Percentiles rank a stretch among this genome's conserved stretches.
Evolutionary conservation across 202 grass and related monocot species (phyloP).

Genomic region (Digitaria exilis): DNA sequence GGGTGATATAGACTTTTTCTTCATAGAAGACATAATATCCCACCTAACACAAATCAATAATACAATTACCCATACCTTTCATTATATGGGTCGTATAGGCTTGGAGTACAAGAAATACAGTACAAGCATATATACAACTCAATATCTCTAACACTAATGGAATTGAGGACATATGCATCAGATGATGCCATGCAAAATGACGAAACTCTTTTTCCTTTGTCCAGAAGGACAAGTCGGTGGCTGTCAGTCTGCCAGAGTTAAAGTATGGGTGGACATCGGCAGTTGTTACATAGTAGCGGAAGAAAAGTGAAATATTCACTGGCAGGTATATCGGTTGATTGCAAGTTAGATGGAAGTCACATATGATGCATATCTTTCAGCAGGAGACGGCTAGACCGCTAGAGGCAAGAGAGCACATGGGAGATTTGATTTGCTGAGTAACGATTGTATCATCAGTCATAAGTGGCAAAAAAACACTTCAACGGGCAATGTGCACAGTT

Average conservation of each 20-base stretch:
- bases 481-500: neutral
- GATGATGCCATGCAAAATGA: neutral
- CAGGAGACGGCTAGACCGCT: too few species aligned
- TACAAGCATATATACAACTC: too few species aligned
- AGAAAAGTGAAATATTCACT: neutral
- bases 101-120: too few species aligned
- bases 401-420: neutral
- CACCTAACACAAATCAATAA: conserved; percentile 13
- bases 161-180: neutral
- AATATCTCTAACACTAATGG: too few species aligned
- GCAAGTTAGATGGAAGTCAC: too few species aligned
- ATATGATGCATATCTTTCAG: too few species aligned
- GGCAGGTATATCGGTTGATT: too few species aligned
- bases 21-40: neutral
- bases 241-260: neutral
- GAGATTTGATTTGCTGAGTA: neutral
- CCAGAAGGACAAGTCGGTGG: neutral
- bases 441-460: neutral
- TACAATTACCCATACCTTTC: conserved; percentile 24
- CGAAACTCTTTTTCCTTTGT: neutral
- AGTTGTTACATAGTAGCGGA: neutral
- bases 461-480: neutral
- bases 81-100: too few species aligned
- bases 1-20: neutral
- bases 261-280: neutral